Evolutionary conservation across 2,329 filamentous ascomycete species (phyloP), one percentile per base, ranked within the genome.

Genomic region (Aspergillus fijiensis): DNA sequence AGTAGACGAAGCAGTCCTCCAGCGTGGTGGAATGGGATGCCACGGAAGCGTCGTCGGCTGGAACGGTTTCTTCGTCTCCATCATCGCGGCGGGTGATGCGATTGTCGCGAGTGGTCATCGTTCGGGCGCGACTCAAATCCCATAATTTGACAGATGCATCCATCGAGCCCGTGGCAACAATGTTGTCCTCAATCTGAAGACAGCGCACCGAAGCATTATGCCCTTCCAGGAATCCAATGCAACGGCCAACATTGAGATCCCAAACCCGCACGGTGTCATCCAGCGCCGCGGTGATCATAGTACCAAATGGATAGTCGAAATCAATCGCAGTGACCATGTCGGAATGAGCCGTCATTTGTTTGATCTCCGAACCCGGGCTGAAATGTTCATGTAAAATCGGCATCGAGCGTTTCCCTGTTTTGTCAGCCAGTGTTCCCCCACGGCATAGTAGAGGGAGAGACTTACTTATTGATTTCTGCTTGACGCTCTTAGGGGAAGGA

Each of bases 271-370:
- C 90, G 1, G 92, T 93, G 74, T 99, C 95, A 73, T 99, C 95
- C 70, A 97, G 80, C 10, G 93, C 91, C 10, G 95, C 89, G 7
- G 92, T 94, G 5, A 98, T 92, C 85, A 98, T 87, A 21, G 92
- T 96, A 16, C 95, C 95, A 75, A 98, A 98, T 0, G 95, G 95
- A n/a, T 89, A 90, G 74, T 99, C 95, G 75, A 99, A 99, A 77
- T 98, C 95, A 62, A 99, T 76, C 7, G 94, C 90, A 0, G 93
- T 96, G 63, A 99, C 89, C 60, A 85, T 85, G 73, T 99, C 95
- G 55, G 87, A 87, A 75, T 99, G 95, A 2, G 94, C 92, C 67
- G 91, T 88, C 59, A 98, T 84, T 74, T 97, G 91, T 67, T 89
- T 89, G 70, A 99, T 96, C 70, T 85, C 87, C 35, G 91, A 92